A percentile compares a stretch with the other conserved stretches of the same genome.
These are phyloP conservation scores for Claviceps purpurea DNA, from an alignment of 2,329 filamentous ascomycete species.

Conservation along the genomic window DNA sequence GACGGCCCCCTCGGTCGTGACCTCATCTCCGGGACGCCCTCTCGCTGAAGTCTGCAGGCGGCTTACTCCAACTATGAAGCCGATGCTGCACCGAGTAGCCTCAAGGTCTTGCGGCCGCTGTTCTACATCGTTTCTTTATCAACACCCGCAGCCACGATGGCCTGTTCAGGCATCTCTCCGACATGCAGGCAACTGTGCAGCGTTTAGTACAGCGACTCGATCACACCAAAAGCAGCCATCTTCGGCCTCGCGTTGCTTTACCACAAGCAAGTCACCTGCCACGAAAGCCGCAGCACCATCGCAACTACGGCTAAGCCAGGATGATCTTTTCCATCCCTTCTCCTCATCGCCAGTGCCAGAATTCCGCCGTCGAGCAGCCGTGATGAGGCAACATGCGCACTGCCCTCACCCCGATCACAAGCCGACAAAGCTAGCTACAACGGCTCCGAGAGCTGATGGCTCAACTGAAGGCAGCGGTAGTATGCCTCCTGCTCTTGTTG, in stretches of 20 bases:
- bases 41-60: neutral
- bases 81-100: conserved; percentile 25
- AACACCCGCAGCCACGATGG: conserved; percentile 14
- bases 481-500: conserved; percentile 64
- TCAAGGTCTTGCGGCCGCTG: conserved; percentile 27
- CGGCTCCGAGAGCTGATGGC: conserved; percentile 49
- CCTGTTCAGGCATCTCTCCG: conserved; percentile 13
- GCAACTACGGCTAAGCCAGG: conserved; percentile 39
- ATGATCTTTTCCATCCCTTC: conserved; percentile 90
- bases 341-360: conserved; percentile 77
- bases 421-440: conserved; percentile 54
- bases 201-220: conserved; percentile 8
- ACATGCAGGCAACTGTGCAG: conserved; percentile 13
- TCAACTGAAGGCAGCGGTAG: conserved; percentile 40
- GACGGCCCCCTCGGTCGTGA: neutral
- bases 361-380: conserved; percentile 76
- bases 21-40: neutral
- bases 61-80: conserved; percentile 21
- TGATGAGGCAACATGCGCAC: conserved; percentile 84
- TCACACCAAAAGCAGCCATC: conserved; percentile 7
- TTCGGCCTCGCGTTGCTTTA: conserved; percentile 16
- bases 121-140: conserved; percentile 18
- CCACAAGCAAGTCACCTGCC: conserved; percentile 14
- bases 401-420: conserved; percentile 86
- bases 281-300: conserved; percentile 16